Percentiles rank a stretch among this genome's conserved stretches.
phyloP scores from a whole-genome alignment of 495 filamentous ascomycete genomes.

The Cercophora samala region DNA sequence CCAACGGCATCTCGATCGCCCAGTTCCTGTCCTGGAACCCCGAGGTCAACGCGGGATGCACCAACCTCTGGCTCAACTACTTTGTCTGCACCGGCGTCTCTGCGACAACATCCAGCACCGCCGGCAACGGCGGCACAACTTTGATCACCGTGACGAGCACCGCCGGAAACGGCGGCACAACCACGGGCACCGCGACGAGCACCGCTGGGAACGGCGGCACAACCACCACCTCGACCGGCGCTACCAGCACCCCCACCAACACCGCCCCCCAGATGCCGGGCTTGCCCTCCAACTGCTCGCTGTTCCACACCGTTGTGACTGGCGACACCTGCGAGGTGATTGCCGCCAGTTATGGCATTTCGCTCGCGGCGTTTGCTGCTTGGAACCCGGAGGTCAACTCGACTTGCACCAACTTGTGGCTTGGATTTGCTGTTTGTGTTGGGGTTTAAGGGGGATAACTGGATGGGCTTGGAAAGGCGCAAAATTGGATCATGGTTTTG shows the following conservation, averaged over 20 bases:
- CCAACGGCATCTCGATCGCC: not conserved
- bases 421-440: not conserved
- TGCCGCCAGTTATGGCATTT: not conserved
- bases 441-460: not conserved
- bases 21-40: not conserved
- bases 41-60: not conserved
- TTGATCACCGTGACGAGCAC: too few species aligned
- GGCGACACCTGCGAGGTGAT: constrained; percentile 1
- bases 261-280: not conserved
- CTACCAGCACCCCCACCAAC: not conserved
- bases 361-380: not conserved
- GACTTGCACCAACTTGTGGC: not conserved
- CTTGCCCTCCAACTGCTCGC: not conserved
- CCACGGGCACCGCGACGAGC: not conserved
- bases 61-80: constrained; percentile 2
- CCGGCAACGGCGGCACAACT: too few species aligned
- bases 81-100: constrained; percentile 4
- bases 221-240: not conserved
- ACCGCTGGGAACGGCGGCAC: not conserved
- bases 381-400: not conserved
- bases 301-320: not conserved
- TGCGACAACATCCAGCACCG: not conserved
- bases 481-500: too few species aligned
- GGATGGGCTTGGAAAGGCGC: too few species aligned
- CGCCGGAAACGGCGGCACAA: too few species aligned